Evolutionary conservation across 1,284 basidiomycete genomes (phyloP).

Genomic region (Fomitopsis schrenkii): DNA sequence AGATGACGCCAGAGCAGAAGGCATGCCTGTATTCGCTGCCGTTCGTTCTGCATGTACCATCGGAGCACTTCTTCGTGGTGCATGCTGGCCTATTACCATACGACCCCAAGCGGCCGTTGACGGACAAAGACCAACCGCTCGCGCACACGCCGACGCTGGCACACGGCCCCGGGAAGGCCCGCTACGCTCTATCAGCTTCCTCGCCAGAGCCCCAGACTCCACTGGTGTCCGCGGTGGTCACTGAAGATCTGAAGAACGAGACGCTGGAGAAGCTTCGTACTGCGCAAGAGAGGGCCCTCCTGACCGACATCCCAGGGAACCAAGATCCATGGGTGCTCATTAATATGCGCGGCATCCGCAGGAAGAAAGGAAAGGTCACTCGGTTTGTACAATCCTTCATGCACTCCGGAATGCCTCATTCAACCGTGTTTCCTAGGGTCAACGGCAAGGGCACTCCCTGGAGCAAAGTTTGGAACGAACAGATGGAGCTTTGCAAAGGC

Average conservation of each 20-base stretch:
- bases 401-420: neutral
- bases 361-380: constrained; percentile 49
- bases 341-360: constrained; percentile 70
- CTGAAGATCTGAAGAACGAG: neutral
- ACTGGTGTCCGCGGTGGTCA: neutral
- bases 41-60: constrained; percentile 71
- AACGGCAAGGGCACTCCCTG: constrained; percentile 62
- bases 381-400: constrained; percentile 24
- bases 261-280: constrained; percentile 19
- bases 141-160: constrained; percentile 47
- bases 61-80: constrained; percentile 72
- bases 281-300: constrained; percentile 54
- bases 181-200: constrained; percentile 7
- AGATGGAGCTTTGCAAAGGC: constrained; percentile 66
- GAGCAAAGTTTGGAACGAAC: constrained; percentile 69
- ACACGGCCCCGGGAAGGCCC: constrained; percentile 7
- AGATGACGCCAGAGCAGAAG: constrained; percentile 56
- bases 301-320: constrained; percentile 71
- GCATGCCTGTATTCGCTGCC: constrained; percentile 70
- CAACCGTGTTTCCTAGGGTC: constrained; percentile 17
- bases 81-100: constrained; percentile 81
- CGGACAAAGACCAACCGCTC: constrained; percentile 60
- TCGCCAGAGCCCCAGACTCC: neutral
- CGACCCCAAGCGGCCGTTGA: constrained; percentile 50
- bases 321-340: constrained; percentile 67